A percentile compares a stretch with the other conserved stretches of the same genome.
These are phyloP conservation scores for Fusarium sp. DNA, from an alignment of 2,329 filamentous ascomycete species.

Conservation along the genomic window DNA sequence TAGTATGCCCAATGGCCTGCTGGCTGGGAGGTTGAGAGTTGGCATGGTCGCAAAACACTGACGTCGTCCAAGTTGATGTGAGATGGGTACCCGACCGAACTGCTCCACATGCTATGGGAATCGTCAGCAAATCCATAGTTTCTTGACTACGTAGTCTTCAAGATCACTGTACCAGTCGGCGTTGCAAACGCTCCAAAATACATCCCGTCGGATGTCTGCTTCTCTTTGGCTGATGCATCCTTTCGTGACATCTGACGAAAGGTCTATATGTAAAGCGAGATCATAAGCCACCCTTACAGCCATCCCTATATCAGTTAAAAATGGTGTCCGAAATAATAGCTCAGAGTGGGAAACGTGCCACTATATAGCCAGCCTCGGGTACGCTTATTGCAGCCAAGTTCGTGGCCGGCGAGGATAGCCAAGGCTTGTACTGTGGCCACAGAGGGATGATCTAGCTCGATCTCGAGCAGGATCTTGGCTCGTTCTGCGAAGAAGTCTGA, in stretches of 20 bases:
- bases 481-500: slow-evolving; percentile 48
- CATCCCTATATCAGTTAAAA: slow-evolving; percentile 49
- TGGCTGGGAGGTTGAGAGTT: slow-evolving; percentile 6
- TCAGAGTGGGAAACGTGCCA: slow-evolving; percentile 22
- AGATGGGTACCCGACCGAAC: slow-evolving; percentile 47
- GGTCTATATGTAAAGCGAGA: slow-evolving; percentile 47
- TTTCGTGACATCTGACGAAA: slow-evolving; percentile 44
- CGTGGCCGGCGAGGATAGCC: slow-evolving; percentile 46
- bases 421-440: slow-evolving; percentile 48
- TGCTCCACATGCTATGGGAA: slow-evolving; percentile 42
- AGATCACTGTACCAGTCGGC: not conserved
- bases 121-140: not conserved
- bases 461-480: slow-evolving; percentile 47
- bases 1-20: slow-evolving; percentile 33
- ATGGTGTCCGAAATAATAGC: too few relatives aligned
- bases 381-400: slow-evolving; percentile 47
- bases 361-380: slow-evolving; percentile 49
- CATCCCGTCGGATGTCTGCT: slow-evolving; percentile 45
- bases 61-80: slow-evolving; percentile 48
- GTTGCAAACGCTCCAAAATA: slow-evolving; percentile 48
- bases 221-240: slow-evolving; percentile 43
- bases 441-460: slow-evolving; percentile 46
- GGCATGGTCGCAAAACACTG: slow-evolving; percentile 43
- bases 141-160: too few relatives aligned
- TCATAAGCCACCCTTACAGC: slow-evolving; percentile 48